Conservation (phyloP, 768 basidiomycete species). For the Kwoniella dendrophila region DNA sequence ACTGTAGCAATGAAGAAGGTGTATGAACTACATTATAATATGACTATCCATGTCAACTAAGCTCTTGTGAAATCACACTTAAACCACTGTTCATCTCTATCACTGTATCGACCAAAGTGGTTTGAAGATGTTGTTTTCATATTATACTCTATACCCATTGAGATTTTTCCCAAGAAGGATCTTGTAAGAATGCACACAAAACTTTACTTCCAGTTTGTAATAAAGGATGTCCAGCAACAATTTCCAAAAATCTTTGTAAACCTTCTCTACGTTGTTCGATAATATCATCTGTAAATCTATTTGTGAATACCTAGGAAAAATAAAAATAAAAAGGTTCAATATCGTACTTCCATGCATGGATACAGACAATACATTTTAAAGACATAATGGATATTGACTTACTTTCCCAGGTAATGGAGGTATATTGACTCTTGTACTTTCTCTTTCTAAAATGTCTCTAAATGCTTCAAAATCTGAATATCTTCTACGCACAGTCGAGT, state of each 20-base stretch:
- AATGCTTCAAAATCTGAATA: constrained; percentile 96
- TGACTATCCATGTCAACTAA: no score
- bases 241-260: constrained; percentile 87
- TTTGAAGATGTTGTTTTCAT: no score
- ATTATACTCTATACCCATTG: constrained; percentile 39
- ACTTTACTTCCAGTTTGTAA: constrained; percentile 97
- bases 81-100: no score
- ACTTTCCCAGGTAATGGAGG: constrained; percentile 90
- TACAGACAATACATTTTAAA: background rate
- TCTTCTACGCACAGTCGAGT: constrained; percentile 81
- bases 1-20: no score
- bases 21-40: no score
- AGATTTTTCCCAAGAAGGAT: constrained; percentile 73
- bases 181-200: constrained; percentile 87
- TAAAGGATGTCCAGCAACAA: constrained; percentile 96
- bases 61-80: no score
- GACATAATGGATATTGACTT: constrained; percentile 14
- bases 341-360: background rate
- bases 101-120: no score
- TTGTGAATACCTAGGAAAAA: constrained; percentile 74
- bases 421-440: constrained; percentile 96
- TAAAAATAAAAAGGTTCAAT: background rate
- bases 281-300: constrained; percentile 95
- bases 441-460: constrained; percentile 94
- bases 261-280: constrained; percentile 91